These are phyloP conservation scores for Alternaria arborescens DNA, from an alignment of 2,329 filamentous ascomycete species.

Conservation along the genomic window DNA sequence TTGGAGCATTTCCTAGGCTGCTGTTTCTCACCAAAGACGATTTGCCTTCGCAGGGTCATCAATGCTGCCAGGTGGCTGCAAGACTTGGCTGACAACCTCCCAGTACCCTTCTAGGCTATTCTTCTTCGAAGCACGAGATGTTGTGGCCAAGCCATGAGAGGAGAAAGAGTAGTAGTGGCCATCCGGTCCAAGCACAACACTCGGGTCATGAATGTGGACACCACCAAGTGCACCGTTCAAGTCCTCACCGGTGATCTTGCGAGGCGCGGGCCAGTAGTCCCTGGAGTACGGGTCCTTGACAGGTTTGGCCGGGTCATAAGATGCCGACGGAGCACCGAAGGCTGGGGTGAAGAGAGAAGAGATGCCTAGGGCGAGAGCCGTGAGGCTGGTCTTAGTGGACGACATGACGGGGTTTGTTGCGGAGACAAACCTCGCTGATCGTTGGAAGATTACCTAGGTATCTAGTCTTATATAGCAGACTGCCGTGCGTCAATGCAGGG, in stretches of 20 bases:
- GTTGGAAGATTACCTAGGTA: background rate
- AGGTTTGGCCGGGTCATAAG: background rate
- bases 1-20: background rate
- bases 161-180: constrained; percentile 17
- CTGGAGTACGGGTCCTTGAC: background rate
- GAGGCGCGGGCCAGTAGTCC: constrained; percentile 4
- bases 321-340: background rate
- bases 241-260: constrained; percentile 12
- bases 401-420: background rate
- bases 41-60: constrained; percentile 9
- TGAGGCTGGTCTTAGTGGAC: background rate
- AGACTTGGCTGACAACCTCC: constrained; percentile 11
- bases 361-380: background rate
- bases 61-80: constrained; percentile 15
- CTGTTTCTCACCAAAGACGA: constrained; percentile 11
- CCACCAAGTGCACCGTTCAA: constrained; percentile 14
- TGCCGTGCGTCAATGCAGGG: background rate
- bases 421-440: background rate
- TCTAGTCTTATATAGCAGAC: background rate
- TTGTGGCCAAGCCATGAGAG: constrained; percentile 14
- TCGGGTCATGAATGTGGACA: constrained; percentile 15
- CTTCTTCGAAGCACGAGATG: constrained; percentile 15
- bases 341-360: background rate
- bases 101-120: constrained; percentile 14
- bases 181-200: constrained; percentile 15